Evolutionary conservation across 2,329 filamentous ascomycete genomes (phyloP).

Genomic region (Colletotrichum lindemuthianum): DNA sequence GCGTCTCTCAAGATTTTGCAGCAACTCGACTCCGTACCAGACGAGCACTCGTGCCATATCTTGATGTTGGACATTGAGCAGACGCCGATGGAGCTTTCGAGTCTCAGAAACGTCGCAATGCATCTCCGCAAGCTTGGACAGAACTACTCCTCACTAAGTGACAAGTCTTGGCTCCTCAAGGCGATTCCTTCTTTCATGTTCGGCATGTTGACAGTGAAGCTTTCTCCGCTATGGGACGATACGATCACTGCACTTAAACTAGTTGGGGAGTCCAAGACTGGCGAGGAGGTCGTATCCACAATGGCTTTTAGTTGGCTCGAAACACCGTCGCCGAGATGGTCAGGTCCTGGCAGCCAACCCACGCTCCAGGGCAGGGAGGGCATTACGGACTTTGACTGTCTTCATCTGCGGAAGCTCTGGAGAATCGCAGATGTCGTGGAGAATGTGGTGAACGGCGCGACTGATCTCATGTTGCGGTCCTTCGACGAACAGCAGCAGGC

Average conservation of each 20-base stretch:
- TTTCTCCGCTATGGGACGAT: slow-evolving; percentile 90
- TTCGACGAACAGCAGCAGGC: slow-evolving; percentile 73
- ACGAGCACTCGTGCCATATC: slow-evolving; percentile 62
- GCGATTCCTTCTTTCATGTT: slow-evolving; percentile 87
- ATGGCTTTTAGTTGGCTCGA: slow-evolving; percentile 84
- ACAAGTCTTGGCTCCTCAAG: slow-evolving; percentile 72
- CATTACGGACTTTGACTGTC: slow-evolving; percentile 85
- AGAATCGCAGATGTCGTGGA: slow-evolving; percentile 62
- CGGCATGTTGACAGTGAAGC: slow-evolving; percentile 85
- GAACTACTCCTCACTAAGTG: slow-evolving; percentile 67
- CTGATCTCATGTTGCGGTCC: slow-evolving; percentile 66
- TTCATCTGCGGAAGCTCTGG: slow-evolving; percentile 72
- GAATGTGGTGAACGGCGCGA: slow-evolving; percentile 61
- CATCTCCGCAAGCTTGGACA: slow-evolving; percentile 81
- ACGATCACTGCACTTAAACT: slow-evolving; percentile 78
- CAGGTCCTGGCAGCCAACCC: slow-evolving; percentile 49
- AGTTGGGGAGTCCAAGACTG: slow-evolving; percentile 74
- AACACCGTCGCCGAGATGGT: slow-evolving; percentile 64
- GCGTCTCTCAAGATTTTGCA: slow-evolving; percentile 78
- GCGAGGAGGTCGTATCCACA: slow-evolving; percentile 77
- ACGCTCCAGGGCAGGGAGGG: slow-evolving; percentile 46
- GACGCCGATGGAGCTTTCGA: slow-evolving; percentile 79
- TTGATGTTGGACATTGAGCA: slow-evolving; percentile 84
- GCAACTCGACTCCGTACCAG: slow-evolving; percentile 62
- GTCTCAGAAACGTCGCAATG: slow-evolving; percentile 82